phyloP scores from a whole-genome alignment of 768 basidiomycete species.

The Lanmaoa pseudosensibilis region DNA sequence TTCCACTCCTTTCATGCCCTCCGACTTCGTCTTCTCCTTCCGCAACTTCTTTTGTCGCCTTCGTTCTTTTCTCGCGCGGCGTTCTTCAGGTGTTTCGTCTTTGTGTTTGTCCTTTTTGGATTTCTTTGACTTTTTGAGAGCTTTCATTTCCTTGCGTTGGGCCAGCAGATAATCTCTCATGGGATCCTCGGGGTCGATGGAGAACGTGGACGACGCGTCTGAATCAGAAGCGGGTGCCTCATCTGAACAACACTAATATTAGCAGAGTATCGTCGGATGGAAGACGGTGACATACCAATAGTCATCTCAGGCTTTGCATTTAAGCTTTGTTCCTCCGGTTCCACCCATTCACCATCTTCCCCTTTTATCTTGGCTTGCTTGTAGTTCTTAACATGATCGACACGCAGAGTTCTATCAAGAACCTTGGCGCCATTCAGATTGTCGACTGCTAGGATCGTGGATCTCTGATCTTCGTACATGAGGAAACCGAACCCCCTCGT shows the following conservation, averaged over 20 bases:
- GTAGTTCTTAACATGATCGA: conserved; percentile 91
- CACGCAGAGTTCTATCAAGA: conserved; percentile 81
- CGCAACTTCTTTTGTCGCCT: conserved; percentile 68
- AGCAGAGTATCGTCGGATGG: background rate
- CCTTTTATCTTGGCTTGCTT: conserved; percentile 80
- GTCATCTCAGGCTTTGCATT: conserved; percentile 82
- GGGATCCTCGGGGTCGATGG: conserved; percentile 94
- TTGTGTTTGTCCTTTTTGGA: conserved; percentile 63
- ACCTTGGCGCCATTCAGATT: conserved; percentile 96
- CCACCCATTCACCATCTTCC: conserved; percentile 82
- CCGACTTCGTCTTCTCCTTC: conserved; percentile 54
- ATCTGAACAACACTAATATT: conserved; percentile 37
- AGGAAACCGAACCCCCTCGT: conserved; percentile 91
- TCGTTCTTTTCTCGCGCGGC: conserved; percentile 68
- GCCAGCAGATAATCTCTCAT: conserved; percentile 92
- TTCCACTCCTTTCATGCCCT: conserved; percentile 65
- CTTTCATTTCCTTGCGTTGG: conserved; percentile 71
- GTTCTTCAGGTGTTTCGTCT: conserved; percentile 79
- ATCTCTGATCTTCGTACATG: conserved; percentile 99
- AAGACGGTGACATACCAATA: conserved; percentile 45
- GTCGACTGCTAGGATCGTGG: conserved; percentile 94
- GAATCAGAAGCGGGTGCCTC: conserved; percentile 61
- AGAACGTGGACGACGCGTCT: conserved; percentile 58
- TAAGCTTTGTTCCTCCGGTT: conserved; percentile 80
- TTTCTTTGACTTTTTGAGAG: conserved; percentile 59